These are phyloP conservation scores for Syzygium syzygioides DNA, from an alignment of 441 rosid genomes.

Conservation along the genomic window DNA sequence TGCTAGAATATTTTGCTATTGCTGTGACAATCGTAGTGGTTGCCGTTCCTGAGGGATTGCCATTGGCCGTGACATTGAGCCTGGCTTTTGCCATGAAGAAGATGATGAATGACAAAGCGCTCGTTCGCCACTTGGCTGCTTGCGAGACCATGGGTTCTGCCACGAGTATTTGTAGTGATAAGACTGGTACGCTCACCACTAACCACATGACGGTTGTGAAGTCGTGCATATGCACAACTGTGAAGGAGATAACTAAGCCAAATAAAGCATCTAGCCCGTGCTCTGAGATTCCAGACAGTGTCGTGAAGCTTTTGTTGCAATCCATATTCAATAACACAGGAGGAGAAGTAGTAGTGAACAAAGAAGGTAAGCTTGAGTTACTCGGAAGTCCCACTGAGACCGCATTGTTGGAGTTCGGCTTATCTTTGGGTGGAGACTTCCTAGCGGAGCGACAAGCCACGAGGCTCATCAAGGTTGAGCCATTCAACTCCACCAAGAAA, in stretches of 20 bases:
- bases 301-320: slow-evolving; percentile 48
- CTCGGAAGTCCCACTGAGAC: slow-evolving; percentile 78
- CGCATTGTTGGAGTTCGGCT: slow-evolving; percentile 75
- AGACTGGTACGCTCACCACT: slow-evolving; percentile 67
- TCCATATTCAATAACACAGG: slow-evolving; percentile 80
- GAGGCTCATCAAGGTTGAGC: slow-evolving; percentile 71
- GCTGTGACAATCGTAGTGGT: slow-evolving; percentile 75
- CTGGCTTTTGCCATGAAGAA: slow-evolving; percentile 79
- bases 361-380: slow-evolving; percentile 57
- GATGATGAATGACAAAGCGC: slow-evolving; percentile 78
- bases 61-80: slow-evolving; percentile 63
- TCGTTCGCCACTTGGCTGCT: slow-evolving; percentile 66
- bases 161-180: slow-evolving; percentile 63
- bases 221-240: slow-evolving; percentile 52
- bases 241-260: slow-evolving; percentile 36
- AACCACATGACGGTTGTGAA: slow-evolving; percentile 73
- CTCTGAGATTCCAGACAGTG: slow-evolving; percentile 54
- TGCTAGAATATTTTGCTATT: slow-evolving; percentile 58
- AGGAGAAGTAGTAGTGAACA: slow-evolving; percentile 63
- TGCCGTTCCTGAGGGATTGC: slow-evolving; percentile 74
- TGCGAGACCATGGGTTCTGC: slow-evolving; percentile 84
- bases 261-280: slow-evolving; percentile 30
- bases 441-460: slow-evolving; percentile 43
- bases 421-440: slow-evolving; percentile 77
- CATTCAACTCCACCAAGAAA: slow-evolving; percentile 70